Evolutionary conservation across 78 protist genomes (phyloP).

Genomic region (slime mould (Dictyostelium discoideum)): DNA sequence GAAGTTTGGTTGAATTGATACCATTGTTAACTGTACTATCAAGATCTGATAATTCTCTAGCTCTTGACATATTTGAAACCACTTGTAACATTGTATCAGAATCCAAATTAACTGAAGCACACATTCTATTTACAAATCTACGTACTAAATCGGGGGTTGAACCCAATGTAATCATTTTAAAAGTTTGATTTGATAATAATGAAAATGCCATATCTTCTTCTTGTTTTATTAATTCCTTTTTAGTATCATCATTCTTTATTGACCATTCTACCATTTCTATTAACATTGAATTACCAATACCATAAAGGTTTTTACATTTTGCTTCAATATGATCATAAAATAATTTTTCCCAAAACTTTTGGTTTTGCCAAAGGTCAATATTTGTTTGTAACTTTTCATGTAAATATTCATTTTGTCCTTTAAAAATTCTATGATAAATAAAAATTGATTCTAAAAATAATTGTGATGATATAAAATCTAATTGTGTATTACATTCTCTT

Average conservation of each 20-base stretch:
- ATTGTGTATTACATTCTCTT: constrained; percentile 51
- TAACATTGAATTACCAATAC: not conserved
- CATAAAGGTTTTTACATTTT: constrained; percentile 24
- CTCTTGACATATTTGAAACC: constrained; percentile 70
- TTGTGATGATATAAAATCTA: constrained; percentile 40
- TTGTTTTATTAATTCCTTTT: constrained; percentile 27
- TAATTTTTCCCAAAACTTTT: constrained; percentile 79
- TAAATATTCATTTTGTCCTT: constrained; percentile 48
- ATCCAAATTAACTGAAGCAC: constrained; percentile 55
- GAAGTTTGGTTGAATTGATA: not conserved
- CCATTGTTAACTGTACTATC: not conserved
- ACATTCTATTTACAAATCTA: constrained; percentile 77
- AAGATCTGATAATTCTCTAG: constrained; percentile 35
- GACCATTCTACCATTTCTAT: constrained; percentile 67
- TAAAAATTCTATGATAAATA: constrained; percentile 38
- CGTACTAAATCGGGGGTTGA: constrained; percentile 59
- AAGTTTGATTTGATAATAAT: constrained; percentile 40
- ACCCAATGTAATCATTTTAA: constrained; percentile 74
- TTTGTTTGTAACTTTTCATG: constrained; percentile 16
- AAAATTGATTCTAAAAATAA: constrained; percentile 50
- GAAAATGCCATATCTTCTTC: constrained; percentile 68
- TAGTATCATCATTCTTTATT: not conserved
- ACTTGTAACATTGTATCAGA: constrained; percentile 73
- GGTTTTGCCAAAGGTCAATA: constrained; percentile 78
- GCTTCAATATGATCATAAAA: constrained; percentile 51